Evolutionary conservation across 495 filamentous ascomycete species (phyloP), one percentile per base, ranked within the genome.

Genomic region (Bombardia bombarda): DNA sequence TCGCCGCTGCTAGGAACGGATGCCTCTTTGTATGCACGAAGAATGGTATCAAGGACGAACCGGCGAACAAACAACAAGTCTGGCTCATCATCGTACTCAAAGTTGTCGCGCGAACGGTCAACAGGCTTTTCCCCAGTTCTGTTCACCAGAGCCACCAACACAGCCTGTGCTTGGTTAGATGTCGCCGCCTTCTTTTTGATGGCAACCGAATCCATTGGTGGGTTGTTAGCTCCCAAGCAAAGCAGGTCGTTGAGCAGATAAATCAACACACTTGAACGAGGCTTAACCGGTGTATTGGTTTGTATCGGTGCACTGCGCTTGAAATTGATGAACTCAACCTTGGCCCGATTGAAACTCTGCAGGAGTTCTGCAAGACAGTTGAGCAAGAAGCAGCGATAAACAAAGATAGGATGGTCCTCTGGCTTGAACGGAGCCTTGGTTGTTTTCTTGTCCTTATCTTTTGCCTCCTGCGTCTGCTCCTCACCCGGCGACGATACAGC

Each of bases 281-380:
- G 92, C 63, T 97, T 99, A 8, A 89, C 87, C 28, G 92, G 92
- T 5, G 89, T 95, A 34, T 79, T 83, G 21, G 83, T 78, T 43
- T 72, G 75, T 47, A 86, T 74, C 4, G 88, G 84, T 45, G 87
- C 84, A 16, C 84, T 82, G 46, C 92, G 81, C 39, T 90, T 95
- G 69, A 95, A 97, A 57, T 96, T 96, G 62, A 99, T 95, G 58
- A 99, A 99, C 55, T 99, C 93, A 17, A 97, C 74, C 70, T 99
- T 99, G 30, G 87, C 83, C 21, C 89, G 83, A 46, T 87, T 95
- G 67, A 95, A 97, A 53, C 82, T 90, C 31, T 83, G 82, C n/a
- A 99, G 72, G 14, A 99, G 75, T 59, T 99, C 92, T 0, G 89
- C 84, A 24, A 99, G 70, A 55, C 90, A 95, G 57, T 95, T 87